Evolutionary conservation across 2,329 filamentous ascomycete genomes (phyloP), one percentile per base, ranked within the genome.

Genomic region (Aspergillus calidoustus): DNA sequence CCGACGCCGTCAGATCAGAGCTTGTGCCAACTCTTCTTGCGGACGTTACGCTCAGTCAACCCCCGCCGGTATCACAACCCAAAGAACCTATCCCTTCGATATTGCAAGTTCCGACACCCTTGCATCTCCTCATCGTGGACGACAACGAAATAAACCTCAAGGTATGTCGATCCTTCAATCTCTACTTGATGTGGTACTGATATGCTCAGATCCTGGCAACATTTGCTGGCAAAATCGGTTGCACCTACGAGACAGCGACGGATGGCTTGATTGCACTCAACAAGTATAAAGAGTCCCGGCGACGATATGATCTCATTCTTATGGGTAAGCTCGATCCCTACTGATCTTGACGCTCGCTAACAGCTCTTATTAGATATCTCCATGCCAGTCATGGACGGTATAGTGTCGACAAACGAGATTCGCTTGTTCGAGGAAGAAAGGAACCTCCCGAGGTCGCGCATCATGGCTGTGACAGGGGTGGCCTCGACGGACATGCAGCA

Each of bases 361-460:
- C 41, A 31, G 15, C 15, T 28, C 25, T 60, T 71, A 51, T 66
- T 71, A 79, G 77, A 80, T 48, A 74, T 80, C 23, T 75, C 72
- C 8, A 80, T 80, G 77, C 78, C 78, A 0, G 68, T 79, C 7
- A 74, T 80, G 74, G 74, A 80, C 58, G 79, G 79, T 3, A 74
- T 81, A 28, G 71, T 76, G 19, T 76, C 78, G 2, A 80, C 79
- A 4, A 71, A 71, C 8, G 69, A 72, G 17, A 81, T 81, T 50
- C 73, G 79, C 17, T 61, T 67, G n/a, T 64, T 69, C 19, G 74
- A 77, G 54, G 67, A 69, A 17, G 63, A 68, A 11, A 66, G 68
- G 7, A 54, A 65, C 2, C 53, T 68, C 7, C 30, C 44, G 1
- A 62, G 69, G 8, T 64, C 70, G 19, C 69, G 63, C 13, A 69